Base-by-base conservation (phyloP, 306 rosid species). In the Carpinus viminea region DNA sequence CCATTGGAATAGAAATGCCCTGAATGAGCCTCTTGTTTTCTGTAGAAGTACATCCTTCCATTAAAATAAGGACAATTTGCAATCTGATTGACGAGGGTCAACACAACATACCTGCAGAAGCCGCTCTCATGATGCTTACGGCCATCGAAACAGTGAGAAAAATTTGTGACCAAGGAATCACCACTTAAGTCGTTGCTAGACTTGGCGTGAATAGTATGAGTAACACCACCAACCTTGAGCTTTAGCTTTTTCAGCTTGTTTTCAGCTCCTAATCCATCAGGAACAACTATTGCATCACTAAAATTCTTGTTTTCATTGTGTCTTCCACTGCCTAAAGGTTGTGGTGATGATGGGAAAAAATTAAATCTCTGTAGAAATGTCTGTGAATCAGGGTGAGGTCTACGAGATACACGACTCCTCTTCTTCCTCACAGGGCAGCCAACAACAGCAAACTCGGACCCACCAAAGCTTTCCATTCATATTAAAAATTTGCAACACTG, bases 211-310 rank as follows among this genome's bases (percentile, higher is more conserved):
- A 86, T 81, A 57, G 87, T 83, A 71, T 10, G 85, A 56, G 87
- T 86, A 70, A 83, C 78, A 66, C 87, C 87, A 74, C 87, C 84
- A 54, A 86, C 80, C 80, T 74, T 78, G 45, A 41, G 45, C 45
- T 41, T 41, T 41, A 41, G 45, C 45, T 41, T 41, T 41, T 41
- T 41, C 45, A 41, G 45, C 45, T 41, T 41, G 79, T 73, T 76
- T 50, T 51, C 79, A 26, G 78, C 75, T 48, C 79, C 79, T 12
- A 78, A 28, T 74, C 74, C 83, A 80, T 86, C 81, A 72, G 76
- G 75, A 71, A 45, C n/a, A 53, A 50, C 81, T 18, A 18, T 8
- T 45, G 15, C 74, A 62, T 65, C 77, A 31, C 68, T 47, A 26
- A 28, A 45, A 68, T 62, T 68, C 68, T 50, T 68, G 52, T 71